Evolutionary conservation across 805 yeast genomes (phyloP), one percentile per base, ranked within the genome.

Genomic region (Scheffersomyces lignosus): DNA sequence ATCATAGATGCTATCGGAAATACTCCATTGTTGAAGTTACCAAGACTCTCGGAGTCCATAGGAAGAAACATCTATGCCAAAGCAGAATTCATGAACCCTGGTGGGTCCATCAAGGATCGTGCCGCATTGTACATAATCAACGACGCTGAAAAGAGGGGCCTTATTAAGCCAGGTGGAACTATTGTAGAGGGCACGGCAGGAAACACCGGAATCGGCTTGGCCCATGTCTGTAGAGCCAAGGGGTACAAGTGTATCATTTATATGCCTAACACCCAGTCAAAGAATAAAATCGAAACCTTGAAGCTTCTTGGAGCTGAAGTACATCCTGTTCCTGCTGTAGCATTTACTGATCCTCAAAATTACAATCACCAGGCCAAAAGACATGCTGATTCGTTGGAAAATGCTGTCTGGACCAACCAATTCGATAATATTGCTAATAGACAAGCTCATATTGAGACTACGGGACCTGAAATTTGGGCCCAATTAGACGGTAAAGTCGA

Each of bases 171-270:
- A 3, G 93, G 95, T 6, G 96, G 93, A 23, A 88, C 96, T 2
- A 78, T 88, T 20, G 90, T 88, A 13, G 96, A 88, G 62, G 96
- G 96, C 5, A 87, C 96, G 9, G 96, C 96, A 3, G 96, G 96
- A 22, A 88, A 88, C 64, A 88, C 96, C n/a, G 96, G 96, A 13
- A 88, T 88, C 48, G 96, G 96, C 1, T 66, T 88, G 38, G 96
- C 96, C 5, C 80, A 75, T 51, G 78, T 82, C 30, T 86, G 95
- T 56, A 71, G 95, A 24, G 76, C 90, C 32, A 78, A 82, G 49
- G 96, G 96, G 20, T 88, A 88, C 70, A 77, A 83, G 38, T 80
- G 93, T 58, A 80, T 88, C 33, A 84, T 88, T 40, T 88, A 87
- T 69, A 87, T 88, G 89, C 96, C 96, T 40, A 79, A 88, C 61